Percentiles rank a stretch among this genome's conserved stretches.
These are phyloP conservation scores for Rosa hybrid DNA, from an alignment of 331 rosid genomes.

Conservation along the genomic window DNA sequence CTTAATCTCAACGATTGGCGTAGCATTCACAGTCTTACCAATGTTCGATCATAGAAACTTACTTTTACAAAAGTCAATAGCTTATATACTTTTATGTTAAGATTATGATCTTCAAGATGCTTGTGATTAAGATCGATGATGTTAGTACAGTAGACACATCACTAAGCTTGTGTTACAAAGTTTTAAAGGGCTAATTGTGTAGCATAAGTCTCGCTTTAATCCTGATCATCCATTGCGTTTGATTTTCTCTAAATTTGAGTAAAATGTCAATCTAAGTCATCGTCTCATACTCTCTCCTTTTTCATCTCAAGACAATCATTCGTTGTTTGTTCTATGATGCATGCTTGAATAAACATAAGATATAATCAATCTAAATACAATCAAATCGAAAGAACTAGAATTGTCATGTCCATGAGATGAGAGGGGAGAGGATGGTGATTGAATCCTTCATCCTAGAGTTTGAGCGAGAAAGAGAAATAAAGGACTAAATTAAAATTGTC, in stretches of 20 bases:
- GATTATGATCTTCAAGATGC: neutral
- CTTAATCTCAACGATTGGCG: neutral
- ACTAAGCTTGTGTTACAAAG: neutral
- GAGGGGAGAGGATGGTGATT: too few relatives aligned
- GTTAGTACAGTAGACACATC: neutral
- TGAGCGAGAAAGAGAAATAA: neutral
- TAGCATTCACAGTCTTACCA: conserved; percentile 2
- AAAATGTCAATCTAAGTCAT: too few relatives aligned
- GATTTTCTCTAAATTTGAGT: neutral
- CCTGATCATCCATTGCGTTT: neutral
- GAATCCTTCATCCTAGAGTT: neutral
- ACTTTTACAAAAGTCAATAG: neutral
- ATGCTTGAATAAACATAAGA: neutral
- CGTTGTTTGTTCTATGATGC: neutral
- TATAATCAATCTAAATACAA: neutral
- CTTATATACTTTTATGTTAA: neutral
- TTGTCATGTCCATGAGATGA: too few relatives aligned
- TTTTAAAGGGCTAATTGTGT: neutral
- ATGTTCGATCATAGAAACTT: neutral
- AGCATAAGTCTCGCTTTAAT: neutral
- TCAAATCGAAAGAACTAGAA: neutral
- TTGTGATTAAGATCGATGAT: neutral
- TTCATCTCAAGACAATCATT: too few relatives aligned
- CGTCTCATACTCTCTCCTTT: too few relatives aligned
- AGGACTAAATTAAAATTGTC: neutral